Evolutionary conservation across 768 basidiomycete species (phyloP).

Genomic region (Podaxis sp.): DNA sequence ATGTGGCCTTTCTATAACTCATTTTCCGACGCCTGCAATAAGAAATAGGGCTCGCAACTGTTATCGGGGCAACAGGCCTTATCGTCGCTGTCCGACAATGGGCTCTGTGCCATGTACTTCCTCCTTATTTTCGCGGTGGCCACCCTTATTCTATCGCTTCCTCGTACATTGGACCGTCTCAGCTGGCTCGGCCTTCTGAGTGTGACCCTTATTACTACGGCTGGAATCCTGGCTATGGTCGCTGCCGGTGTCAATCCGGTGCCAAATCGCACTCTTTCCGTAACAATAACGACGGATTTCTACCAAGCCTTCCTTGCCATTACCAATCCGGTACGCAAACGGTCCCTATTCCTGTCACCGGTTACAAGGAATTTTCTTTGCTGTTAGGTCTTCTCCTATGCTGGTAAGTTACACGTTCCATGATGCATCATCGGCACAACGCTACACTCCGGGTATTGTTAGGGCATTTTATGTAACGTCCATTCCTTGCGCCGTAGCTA

Average conservation of each 20-base stretch:
- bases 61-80: constrained; percentile 55
- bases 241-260: constrained; percentile 48
- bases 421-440: not conserved
- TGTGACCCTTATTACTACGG: constrained; percentile 39
- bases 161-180: constrained; percentile 46
- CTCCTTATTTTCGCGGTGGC: constrained; percentile 46
- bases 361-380: not conserved
- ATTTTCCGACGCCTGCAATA: not conserved
- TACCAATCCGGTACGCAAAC: constrained; percentile 45
- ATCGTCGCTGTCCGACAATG: constrained; percentile 45
- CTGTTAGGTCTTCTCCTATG: constrained; percentile 11
- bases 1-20: constrained; percentile 15
- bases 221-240: constrained; percentile 50
- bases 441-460: not conserved
- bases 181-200: constrained; percentile 49
- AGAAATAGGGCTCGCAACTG: constrained; percentile 42
- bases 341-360: not conserved
- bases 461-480: constrained; percentile 12
- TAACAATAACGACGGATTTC: constrained; percentile 40
- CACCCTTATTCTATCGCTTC: constrained; percentile 42
- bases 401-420: not conserved
- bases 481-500: not conserved
- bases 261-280: constrained; percentile 37
- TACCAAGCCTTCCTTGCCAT: constrained; percentile 51
- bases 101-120: constrained; percentile 45